A percentile compares a stretch with the other conserved stretches of the same genome.
Evolutionary conservation across 2,329 filamentous ascomycete species (phyloP).

Genomic region (Colletotrichum orchidophilum): DNA sequence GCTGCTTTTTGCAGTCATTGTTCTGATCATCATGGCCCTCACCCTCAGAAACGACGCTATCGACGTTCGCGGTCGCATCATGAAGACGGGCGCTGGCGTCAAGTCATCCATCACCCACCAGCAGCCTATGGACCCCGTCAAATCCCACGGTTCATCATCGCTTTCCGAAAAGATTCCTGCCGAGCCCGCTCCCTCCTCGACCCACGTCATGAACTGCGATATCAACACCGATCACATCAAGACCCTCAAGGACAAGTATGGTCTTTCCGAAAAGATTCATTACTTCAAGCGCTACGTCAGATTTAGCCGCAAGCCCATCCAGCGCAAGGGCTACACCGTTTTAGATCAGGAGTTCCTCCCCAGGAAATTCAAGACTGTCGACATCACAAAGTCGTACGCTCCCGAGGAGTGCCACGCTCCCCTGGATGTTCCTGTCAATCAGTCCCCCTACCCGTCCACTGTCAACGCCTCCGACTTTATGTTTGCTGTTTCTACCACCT

Average conservation of each 20-base stretch:
- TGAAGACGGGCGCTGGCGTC: constrained; percentile 49
- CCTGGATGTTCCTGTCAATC: constrained; percentile 60
- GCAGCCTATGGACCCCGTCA: constrained; percentile 37
- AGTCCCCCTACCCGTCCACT: constrained; percentile 58
- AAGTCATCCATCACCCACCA: constrained; percentile 43
- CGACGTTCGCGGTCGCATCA: constrained; percentile 50
- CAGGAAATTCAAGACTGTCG: constrained; percentile 56
- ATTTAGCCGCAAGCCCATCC: constrained; percentile 58
- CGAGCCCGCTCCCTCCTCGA: constrained; percentile 34
- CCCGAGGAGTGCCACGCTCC: constrained; percentile 58
- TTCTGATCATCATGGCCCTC: constrained; percentile 53
- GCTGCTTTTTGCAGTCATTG: constrained; percentile 52
- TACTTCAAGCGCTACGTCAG: constrained; percentile 66
- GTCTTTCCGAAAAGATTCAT: constrained; percentile 60
- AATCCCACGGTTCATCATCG: constrained; percentile 26
- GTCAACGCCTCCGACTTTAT: constrained; percentile 66
- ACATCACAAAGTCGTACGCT: constrained; percentile 53
- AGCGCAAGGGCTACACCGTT: constrained; percentile 61
- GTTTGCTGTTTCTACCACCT: constrained; percentile 68
- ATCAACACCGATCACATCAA: constrained; percentile 57
- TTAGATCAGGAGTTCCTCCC: constrained; percentile 58
- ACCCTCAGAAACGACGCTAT: constrained; percentile 53
- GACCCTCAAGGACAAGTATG: constrained; percentile 56
- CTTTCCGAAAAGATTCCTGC: constrained; percentile 43
- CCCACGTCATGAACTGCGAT: constrained; percentile 57